These are phyloP conservation scores for Cardiosporidium cionae DNA, from an alignment of 169 alveolate genomes.

Conservation along the genomic window DNA sequence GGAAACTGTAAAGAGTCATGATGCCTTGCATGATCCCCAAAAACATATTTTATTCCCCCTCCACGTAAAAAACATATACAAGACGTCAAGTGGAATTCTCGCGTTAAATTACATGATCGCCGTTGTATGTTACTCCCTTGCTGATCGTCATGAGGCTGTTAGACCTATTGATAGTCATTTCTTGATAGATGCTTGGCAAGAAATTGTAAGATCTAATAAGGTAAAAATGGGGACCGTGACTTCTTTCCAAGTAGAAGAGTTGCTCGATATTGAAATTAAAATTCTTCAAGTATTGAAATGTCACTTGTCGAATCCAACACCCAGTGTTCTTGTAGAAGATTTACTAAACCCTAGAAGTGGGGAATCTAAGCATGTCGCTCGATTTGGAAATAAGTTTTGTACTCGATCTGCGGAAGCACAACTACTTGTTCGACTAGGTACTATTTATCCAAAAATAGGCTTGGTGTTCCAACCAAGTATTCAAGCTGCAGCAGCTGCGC, in stretches of 20 bases:
- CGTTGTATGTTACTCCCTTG: not conserved
- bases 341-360: not conserved
- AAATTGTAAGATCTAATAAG: not conserved
- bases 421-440: not conserved
- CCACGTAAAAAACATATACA: not conserved
- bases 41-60: not conserved
- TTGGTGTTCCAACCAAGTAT: not conserved
- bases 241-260: not conserved
- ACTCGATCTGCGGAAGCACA: not conserved
- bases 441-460: not conserved
- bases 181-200: not conserved
- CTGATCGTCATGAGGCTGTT: not conserved
- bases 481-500: not conserved
- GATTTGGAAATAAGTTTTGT: not conserved
- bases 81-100: not conserved
- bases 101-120: not conserved
- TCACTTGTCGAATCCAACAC: not conserved
- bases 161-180: not conserved
- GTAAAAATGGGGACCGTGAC: not conserved
- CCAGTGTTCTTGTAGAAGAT: not conserved
- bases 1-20: not conserved
- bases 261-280: not conserved
- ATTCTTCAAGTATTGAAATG: not conserved
- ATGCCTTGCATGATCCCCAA: not conserved
- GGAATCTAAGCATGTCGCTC: not conserved